Base-by-base conservation (phyloP, 2,329 filamentous ascomycete genomes). In the Periglandula ipomoeae region DNA sequence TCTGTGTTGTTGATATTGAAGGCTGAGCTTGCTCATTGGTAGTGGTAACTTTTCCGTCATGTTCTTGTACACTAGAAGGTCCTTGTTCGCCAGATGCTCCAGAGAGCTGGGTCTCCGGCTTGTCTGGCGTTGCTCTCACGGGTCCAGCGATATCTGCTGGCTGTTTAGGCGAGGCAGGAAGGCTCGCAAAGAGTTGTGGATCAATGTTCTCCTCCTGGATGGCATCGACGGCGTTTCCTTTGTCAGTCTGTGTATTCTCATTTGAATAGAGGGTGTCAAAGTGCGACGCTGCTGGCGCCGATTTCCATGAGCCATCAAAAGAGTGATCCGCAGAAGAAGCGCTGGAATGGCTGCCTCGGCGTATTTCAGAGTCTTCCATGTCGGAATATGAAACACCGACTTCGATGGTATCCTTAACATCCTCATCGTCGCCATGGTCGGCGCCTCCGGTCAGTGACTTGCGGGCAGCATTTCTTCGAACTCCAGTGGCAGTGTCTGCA, bases 371-470 rank as follows among this genome's bases (percentile, higher is more conserved):
- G 38, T 63, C 61, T 39, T 62, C 61, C 45, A 58, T 50, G 44
- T 66, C 65, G 24, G 64, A 62, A 38, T 59, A 61, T 27, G 60
- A 63, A 37, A 73, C 71, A 42, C 75, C 73, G 44, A 79, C 76
- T 56, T 79, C 72, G 51, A 80, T 80, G 13, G 75, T 79, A 57
- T 80, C 76, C 58, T 76, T 71, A 24, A 79, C 73, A 39, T 77
- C 71, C 24, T 72, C 72, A 50, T 74, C 69, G 45, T 73, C 69
- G 20, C 24, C 39, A 17, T 60, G 59, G 55, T 65, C 66, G 44
- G 60, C 53, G 52, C 58, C 60, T 30, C 60, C 42, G 49, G 68
- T 63, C 45, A 61, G 54, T 7, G 61, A 59, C 60, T 69, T 72
- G 52, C 66, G 65, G 48, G 67, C 58, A 34, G 68, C 61, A 52